Base-by-base conservation (phyloP, 2,329 filamentous ascomycete species). In the Fusarium vanettenii region DNA sequence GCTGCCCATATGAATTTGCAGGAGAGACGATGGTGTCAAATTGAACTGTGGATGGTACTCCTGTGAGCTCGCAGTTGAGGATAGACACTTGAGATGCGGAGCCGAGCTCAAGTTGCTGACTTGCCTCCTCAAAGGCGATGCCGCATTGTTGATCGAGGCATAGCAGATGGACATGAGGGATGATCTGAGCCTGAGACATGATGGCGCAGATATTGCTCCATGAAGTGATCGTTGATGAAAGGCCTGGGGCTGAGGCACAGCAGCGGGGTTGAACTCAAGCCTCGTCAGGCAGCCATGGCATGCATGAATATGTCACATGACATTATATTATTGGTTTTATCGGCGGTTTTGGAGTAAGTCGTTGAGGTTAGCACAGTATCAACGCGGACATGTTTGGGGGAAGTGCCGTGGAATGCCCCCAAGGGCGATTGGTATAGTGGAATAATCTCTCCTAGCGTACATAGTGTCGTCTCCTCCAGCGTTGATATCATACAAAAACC, bases 11-110 rank as follows among this genome's bases (percentile, higher is more conserved):
- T 5, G 86, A 88, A 77, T 89, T 89, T 59, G 87, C 87, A 0
- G 87, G 88, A 2, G 87, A 89, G 35, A 89, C 86, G 57, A 89
- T 80, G 27, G 85, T 79, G 76, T 89, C 85, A 77, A 88, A 88
- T 31, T 79, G 79, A 14, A 82, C 76, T 1, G 71, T 65, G 0
- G 77, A n/a, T 0, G 85, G 80, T 4, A 89, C 71, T 4, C 78
- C 72, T 20, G 81, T 76, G 20, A 89, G 84, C 5, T 78, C 76
- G 41, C 76, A 80, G 71, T 85, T 74, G 78, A 85, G 84, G 43
- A 85, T 71, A n/a, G 82, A 82, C 66, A 85, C 74, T n/a, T 69
- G 57, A 11, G 81, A 60, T 4, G 76, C 69, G 22, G 79, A 56
- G 11, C 79, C 72, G 6, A 85, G 81, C 74, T 79, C 79, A 65